Evolutionary conservation across 148 eudicot species (phyloP).

Genomic region (Oxyria digyna): DNA sequence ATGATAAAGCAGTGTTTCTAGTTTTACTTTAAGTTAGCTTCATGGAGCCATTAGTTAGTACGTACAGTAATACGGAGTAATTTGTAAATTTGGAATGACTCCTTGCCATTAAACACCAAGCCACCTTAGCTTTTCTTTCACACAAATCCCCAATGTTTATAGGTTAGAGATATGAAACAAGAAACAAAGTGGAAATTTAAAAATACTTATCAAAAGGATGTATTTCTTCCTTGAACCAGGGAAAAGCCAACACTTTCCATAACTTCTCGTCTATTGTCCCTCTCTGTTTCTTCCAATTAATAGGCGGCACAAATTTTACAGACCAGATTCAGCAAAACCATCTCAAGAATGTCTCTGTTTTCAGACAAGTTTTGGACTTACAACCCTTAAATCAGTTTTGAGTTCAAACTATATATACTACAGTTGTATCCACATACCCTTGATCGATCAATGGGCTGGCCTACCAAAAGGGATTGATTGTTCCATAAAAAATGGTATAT

Average conservation of each 20-base stretch:
- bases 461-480: not conserved
- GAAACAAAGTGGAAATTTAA: not conserved
- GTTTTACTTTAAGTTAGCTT: no score
- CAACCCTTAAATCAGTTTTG: not conserved
- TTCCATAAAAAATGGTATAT: not conserved
- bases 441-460: no score
- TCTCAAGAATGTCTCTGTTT: not conserved
- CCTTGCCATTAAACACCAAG: no score
- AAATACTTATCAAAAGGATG: not conserved
- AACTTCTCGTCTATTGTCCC: not conserved
- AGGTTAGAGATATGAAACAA: no score
- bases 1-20: no score
- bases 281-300: not conserved
- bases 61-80: no score
- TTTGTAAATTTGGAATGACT: no score
- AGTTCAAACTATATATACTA: not conserved
- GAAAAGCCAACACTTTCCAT: slow-evolving; percentile 2
- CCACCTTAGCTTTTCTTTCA: no score
- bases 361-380: not conserved
- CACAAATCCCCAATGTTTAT: no score
- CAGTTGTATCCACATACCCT: not conserved
- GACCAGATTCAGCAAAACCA: not conserved
- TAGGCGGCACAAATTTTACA: not conserved
- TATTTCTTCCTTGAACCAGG: not conserved
- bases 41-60: no score